A percentile compares a stretch with the other conserved stretches of the same genome.
These are phyloP conservation scores for rapeseed (Brassica napus) DNA, from an alignment of 345 rosid genomes.

Conservation along the genomic window Da-Ae NC_063439.1:1802001-1802500, in stretches of 20 bases:
- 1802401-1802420: too few species aligned
- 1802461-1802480: too few species aligned
- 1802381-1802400: too few species aligned
- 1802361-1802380: too few species aligned
- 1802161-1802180: neutral
- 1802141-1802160: slow-evolving; percentile 7
- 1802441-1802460: too few species aligned
- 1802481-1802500: too few species aligned
- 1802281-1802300: neutral
- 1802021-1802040: too few species aligned
- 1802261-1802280: slow-evolving; percentile 17
- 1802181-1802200: slow-evolving; percentile 9
- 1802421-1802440: too few species aligned
- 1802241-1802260: slow-evolving; percentile 21
- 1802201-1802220: slow-evolving; percentile 5
- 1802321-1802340: too few species aligned
- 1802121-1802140: slow-evolving; percentile 56
- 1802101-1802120: slow-evolving; percentile 42
- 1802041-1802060: slow-evolving; percentile 39
- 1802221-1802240: slow-evolving; percentile 20
- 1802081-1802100: slow-evolving; percentile 46
- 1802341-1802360: too few species aligned
- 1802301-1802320: too few species aligned
- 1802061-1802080: slow-evolving; percentile 34
- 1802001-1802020: too few species aligned